phyloP scores from a whole-genome alignment of 2,329 filamentous ascomycete species.

The Aspergillus thermomutatus region DNA sequence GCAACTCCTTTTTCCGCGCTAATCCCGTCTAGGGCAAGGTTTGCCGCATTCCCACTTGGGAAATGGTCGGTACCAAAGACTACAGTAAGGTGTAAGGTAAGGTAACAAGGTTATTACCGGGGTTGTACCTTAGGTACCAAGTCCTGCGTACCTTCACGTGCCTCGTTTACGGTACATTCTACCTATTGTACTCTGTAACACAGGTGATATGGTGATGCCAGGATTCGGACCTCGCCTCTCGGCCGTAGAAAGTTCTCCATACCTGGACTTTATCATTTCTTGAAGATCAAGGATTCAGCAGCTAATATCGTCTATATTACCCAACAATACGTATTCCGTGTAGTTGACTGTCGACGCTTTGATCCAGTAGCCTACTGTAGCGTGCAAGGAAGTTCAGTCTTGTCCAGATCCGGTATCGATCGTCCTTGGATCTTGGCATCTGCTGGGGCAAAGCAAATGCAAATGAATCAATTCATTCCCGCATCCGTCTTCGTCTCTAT shows the following conservation, averaged over 20 bases:
- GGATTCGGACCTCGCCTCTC: no score
- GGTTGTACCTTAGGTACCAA: no score
- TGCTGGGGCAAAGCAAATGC: not conserved
- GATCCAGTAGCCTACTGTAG: not conserved
- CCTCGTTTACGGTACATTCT: no score
- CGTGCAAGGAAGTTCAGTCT: not conserved
- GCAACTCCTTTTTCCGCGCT: not conserved
- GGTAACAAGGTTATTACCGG: no score
- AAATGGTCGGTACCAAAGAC: no score
- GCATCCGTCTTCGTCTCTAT: conserved; percentile 4
- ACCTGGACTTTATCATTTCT: not conserved
- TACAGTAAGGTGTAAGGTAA: no score
- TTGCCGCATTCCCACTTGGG: not conserved
- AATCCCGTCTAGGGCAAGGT: not conserved
- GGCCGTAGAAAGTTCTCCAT: no score
- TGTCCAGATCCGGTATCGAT: not conserved
- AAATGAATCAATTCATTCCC: not conserved
- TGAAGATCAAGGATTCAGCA: no score
- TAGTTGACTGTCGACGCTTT: not conserved
- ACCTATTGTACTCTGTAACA: no score
- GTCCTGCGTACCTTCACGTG: no score
- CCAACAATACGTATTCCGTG: not conserved
- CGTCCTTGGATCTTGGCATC: not conserved
- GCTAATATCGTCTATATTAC: not conserved
- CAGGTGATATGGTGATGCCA: no score